Evolutionary conservation across 192 early-diverging fungal genomes (phyloP), one percentile per base, ranked within the genome.

Genomic region (Cetraspora pellucida): DNA sequence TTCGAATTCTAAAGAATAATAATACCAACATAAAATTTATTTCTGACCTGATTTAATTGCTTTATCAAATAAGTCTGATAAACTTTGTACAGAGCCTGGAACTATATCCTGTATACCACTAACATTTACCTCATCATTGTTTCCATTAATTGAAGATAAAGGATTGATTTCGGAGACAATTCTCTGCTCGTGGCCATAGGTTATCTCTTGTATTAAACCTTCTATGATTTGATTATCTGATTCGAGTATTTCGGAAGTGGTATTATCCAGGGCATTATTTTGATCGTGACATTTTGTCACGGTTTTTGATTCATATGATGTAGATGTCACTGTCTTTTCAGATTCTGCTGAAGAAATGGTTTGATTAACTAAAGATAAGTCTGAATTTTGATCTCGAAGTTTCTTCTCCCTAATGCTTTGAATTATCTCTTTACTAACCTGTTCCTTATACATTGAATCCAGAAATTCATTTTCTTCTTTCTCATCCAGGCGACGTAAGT

Each of bases 141-240:
- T 31, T 21, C 30, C 23, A 25, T 63, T 63, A 63, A 21, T 63
- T 63, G 60, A 63, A 63, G 13, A 63, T 63, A 25, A 21, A 25
- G 60, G 23, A 25, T 63, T 63, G 23, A 63, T 63, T 63, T 63
- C 60, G 60, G 60, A 63, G 30, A 63, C 60, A 63, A 63, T 63
- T 21, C 31, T 37, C 31, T 37, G 31, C 31, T 37, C 31, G 31
- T 37, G 31, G 31, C 31, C 46, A 68, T 14, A 68, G 44, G 44
- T 68, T 43, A 68, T n/a, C 66, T 46, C 66, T 68, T 37, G 44
- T 44, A 46, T 21, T 11, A 68, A 68, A 68, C 23, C 66, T 44
- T 68, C 66, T 68, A 68, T 16, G 14, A 68, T 68, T 68, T 68
- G 44, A 68, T 68, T 68, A 23, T 68, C 66, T 68, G 44, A 68